Evolutionary conservation across 73 alveolate species (phyloP).

Genomic region (Paraurostyla sp.): DNA sequence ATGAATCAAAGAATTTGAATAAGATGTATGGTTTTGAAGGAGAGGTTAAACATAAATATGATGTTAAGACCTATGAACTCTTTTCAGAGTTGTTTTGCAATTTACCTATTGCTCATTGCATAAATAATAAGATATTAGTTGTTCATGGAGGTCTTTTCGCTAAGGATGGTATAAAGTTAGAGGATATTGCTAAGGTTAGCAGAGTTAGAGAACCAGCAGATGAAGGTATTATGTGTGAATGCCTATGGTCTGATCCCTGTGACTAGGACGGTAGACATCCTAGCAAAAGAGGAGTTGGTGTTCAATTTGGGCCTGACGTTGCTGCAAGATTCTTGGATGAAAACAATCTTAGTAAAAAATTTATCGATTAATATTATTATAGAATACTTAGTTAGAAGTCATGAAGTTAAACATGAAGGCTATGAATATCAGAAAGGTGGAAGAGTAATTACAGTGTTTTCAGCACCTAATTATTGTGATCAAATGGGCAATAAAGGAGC

Average conservation of each 20-base stretch:
- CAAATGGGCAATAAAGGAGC: slow-evolving; percentile 99
- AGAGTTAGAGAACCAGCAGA: slow-evolving; percentile 97
- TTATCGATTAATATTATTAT: slow-evolving; percentile 37
- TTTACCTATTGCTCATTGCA: slow-evolving; percentile 94
- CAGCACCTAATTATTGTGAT: slow-evolving; percentile 99
- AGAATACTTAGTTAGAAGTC: slow-evolving; percentile 92
- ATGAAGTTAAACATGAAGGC: slow-evolving; percentile 96
- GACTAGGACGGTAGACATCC: slow-evolving; percentile 96
- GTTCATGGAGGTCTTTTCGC: slow-evolving; percentile 98
- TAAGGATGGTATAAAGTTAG: slow-evolving; percentile 96
- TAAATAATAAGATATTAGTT: slow-evolving; percentile 93
- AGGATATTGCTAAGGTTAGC: slow-evolving; percentile 87
- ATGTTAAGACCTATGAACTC: slow-evolving; percentile 85
- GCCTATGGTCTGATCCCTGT: slow-evolving; percentile 98
- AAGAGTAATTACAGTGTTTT: slow-evolving; percentile 94
- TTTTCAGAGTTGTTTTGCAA: slow-evolving; percentile 88
- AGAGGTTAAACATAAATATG: slow-evolving; percentile 96
- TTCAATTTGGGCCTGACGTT: slow-evolving; percentile 97
- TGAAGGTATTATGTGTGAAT: slow-evolving; percentile 82
- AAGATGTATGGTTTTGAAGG: slow-evolving; percentile 97
- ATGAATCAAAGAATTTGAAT: slow-evolving; percentile 86
- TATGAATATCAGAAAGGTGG: slow-evolving; percentile 96
- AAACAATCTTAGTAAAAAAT: slow-evolving; percentile 80
- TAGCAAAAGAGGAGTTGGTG: slow-evolving; percentile 97
- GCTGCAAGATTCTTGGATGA: slow-evolving; percentile 92